phyloP scores from a whole-genome alignment of 2,329 filamentous ascomycete species.

The Teratosphaeria viscida region DNA sequence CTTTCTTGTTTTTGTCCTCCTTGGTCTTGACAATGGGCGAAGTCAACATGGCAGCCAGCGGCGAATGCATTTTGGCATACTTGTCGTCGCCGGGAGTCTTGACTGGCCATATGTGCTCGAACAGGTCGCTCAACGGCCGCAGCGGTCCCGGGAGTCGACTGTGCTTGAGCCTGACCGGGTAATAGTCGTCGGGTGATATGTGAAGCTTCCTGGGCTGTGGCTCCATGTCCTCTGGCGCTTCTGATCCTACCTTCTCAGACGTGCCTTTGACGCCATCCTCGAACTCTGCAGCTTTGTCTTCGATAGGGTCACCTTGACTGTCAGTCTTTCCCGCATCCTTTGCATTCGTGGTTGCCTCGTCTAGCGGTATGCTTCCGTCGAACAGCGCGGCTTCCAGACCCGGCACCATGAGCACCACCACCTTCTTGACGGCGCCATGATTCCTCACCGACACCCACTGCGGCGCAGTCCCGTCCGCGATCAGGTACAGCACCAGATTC shows the following conservation, averaged over 20 bases:
- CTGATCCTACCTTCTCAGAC: conserved; percentile 3
- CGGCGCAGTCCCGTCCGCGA: conserved; percentile 51
- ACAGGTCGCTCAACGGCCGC: conserved; percentile 66
- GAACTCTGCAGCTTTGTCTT: not conserved
- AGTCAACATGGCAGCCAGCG: conserved; percentile 72
- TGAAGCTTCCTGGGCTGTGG: conserved; percentile 14
- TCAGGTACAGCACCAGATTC: conserved; percentile 47
- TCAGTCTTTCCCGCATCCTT: not conserved
- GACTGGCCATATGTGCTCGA: conserved; percentile 80
- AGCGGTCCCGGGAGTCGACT: conserved; percentile 33
- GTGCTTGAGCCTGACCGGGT: conserved; percentile 34
- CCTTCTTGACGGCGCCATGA: conserved; percentile 51
- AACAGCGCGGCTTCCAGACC: conserved; percentile 89
- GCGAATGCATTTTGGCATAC: conserved; percentile 72
- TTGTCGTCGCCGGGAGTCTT: conserved; percentile 78
- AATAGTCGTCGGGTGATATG: conserved; percentile 40
- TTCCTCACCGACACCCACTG: conserved; percentile 53
- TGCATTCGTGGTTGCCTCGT: not conserved
- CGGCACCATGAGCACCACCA: conserved; percentile 84
- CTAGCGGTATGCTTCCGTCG: conserved; percentile 42
- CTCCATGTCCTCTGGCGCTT: not conserved
- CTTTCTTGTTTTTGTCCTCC: conserved; percentile 54
- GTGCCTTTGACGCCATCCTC: not conserved
- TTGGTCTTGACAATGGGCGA: conserved; percentile 59
- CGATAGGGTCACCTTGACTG: not conserved